These are phyloP conservation scores for Andrographis paniculata DNA, from an alignment of 305 asterid species.

Conservation along the genomic window DNA sequence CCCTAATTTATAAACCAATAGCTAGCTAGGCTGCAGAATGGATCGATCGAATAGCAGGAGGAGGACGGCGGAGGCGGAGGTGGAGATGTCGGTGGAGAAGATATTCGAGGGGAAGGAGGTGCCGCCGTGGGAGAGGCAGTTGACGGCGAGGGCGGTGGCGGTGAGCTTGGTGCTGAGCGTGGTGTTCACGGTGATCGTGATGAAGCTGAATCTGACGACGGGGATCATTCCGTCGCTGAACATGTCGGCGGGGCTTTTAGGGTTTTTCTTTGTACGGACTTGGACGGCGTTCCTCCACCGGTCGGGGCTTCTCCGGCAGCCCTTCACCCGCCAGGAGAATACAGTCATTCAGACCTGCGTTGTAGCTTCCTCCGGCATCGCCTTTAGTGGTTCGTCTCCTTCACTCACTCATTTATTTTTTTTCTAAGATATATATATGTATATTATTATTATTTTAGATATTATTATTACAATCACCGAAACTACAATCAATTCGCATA, in stretches of 20 bases:
- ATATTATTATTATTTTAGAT: no score
- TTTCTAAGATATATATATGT: no score
- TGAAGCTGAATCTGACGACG: conserved; percentile 40
- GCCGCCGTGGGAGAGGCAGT: conserved; percentile 35
- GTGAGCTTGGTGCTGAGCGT: conserved; percentile 26
- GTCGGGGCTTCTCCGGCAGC: conserved; percentile 23
- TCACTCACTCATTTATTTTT: no score
- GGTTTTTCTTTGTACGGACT: conserved; percentile 31
- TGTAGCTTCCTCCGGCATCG: conserved; percentile 36
- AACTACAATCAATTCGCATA: no score
- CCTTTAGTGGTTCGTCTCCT: conserved; percentile 44
- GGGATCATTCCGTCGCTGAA: conserved; percentile 40
- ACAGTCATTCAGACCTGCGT: conserved; percentile 35
- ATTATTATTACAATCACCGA: no score
- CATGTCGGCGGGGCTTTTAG: conserved; percentile 36
- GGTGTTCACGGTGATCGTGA: conserved; percentile 28
- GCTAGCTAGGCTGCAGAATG: no score
- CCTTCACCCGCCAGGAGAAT: conserved; percentile 34
- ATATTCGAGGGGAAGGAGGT: conserved; percentile 21
- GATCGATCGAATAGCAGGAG: conserved; percentile 4
- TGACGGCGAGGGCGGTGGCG: conserved; percentile 28
- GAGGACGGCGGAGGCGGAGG: not conserved
- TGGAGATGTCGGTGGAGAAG: conserved; percentile 14
- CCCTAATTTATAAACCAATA: no score
- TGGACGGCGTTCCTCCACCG: conserved; percentile 25